Base-by-base conservation (phyloP, 2,329 filamentous ascomycete species). In the Alternaria longipes region DNA sequence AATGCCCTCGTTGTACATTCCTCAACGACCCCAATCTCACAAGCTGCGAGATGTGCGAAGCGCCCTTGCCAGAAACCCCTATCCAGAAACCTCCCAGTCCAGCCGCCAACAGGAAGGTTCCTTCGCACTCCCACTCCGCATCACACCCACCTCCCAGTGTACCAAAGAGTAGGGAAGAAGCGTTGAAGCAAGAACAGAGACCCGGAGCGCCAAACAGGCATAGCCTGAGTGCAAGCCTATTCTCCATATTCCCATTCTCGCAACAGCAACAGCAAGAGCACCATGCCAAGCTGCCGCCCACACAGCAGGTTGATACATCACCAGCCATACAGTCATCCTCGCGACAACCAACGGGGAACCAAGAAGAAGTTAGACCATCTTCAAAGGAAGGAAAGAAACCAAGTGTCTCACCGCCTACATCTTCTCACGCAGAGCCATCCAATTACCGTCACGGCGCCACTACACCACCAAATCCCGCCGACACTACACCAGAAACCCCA, bases 171-270 rank as follows among this genome's bases (percentile, higher is more conserved):
- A 57, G 55, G 3, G 28, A 46, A 40, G 51, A 63, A 24, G 50
- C 46, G 14, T 55, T 60, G 3, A 66, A 56, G 46, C 55, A 54
- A 20, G 46, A 59, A 16, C 54, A 62, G 36, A 55, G 71, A 44
- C 74, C 75, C 1, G 42, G 65, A 4, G 63, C 55, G 5, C 68
- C 67, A 2, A 77, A 74, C 53, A 64, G 76, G 22, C 74, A 78
- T 42, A 76, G 75, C 50, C 62, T 78, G 4, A 75, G 74, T 62
- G 72, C 74, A 4, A 73, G 72, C 1, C 61, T 78, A 3, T 78
- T 78, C 62, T 74, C 72, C 54, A 75, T 78, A 38, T 76, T 77
- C 56, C 75, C 75, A 0, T 77, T 78, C 59, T 72, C 73, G 50
- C 71, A 76, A 55, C 68, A 73, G 20, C 40, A 73, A 11, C 74